These are phyloP conservation scores for Kodamaea derodonti DNA, from an alignment of 1,139 yeast species.

Conservation along the genomic window DNA sequence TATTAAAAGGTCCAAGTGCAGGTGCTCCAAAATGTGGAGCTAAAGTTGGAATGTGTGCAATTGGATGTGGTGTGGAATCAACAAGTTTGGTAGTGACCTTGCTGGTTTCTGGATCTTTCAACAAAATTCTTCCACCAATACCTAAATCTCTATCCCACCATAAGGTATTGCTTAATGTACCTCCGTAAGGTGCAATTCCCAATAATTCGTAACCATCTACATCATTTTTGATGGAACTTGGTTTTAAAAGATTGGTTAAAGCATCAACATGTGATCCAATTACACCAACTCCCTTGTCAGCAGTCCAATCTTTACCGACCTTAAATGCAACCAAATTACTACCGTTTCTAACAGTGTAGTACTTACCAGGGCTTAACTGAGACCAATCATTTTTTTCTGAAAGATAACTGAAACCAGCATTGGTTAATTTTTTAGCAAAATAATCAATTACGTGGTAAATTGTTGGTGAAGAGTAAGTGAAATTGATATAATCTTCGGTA, in stretches of 20 bases:
- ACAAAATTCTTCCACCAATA: slow-evolving; percentile 57
- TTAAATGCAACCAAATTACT: slow-evolving; percentile 54
- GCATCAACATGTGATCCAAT: slow-evolving; percentile 63
- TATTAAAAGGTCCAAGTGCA: slow-evolving; percentile 50
- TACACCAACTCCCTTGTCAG: slow-evolving; percentile 53
- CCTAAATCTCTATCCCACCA: slow-evolving; percentile 73
- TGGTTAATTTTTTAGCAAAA: slow-evolving; percentile 38
- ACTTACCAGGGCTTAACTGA: slow-evolving; percentile 39
- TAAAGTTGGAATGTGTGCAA: slow-evolving; percentile 61
- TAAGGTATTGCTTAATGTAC: slow-evolving; percentile 42
- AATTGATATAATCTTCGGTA: slow-evolving; percentile 51
- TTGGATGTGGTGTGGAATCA: slow-evolving; percentile 58
- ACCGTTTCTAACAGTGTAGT: slow-evolving; percentile 56
- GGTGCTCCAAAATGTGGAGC: slow-evolving; percentile 64
- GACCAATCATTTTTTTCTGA: slow-evolving; percentile 50
- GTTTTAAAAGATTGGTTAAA: slow-evolving; percentile 55
- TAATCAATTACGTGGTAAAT: slow-evolving; percentile 54
- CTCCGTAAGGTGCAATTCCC: slow-evolving; percentile 68
- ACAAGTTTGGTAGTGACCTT: slow-evolving; percentile 42
- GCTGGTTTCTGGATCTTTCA: slow-evolving; percentile 27
- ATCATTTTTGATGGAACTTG: slow-evolving; percentile 42
- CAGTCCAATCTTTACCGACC: slow-evolving; percentile 55
- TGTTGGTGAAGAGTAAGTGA: slow-evolving; percentile 59
- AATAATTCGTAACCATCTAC: slow-evolving; percentile 59
- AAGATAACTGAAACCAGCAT: slow-evolving; percentile 51